Base-by-base conservation (phyloP, 768 basidiomycete species). In the Pholiota conissans region DNA sequence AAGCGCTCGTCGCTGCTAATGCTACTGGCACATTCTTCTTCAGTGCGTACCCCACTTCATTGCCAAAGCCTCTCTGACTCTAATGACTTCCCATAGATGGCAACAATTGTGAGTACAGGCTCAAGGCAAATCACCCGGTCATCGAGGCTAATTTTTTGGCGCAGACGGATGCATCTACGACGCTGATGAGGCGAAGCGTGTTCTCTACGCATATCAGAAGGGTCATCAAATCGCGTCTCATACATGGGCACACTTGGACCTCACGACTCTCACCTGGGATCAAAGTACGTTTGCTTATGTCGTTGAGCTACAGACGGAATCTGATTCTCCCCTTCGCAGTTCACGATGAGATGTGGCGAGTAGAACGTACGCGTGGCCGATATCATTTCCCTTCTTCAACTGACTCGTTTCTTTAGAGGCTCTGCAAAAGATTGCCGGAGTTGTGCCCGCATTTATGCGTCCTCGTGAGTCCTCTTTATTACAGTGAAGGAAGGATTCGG, bases 161-260 rank as follows among this genome's bases (percentile, higher is more conserved):
- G 11, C 46, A 79, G 77, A 69, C 34, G 70, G 53, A 11, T 79
- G 78, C 57, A 78, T 78, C 24, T 79, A 78, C 61, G 63, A 73
- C 51, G 51, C 60, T 2, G 75, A 71, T 22, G 58, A 62, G 30
- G 65, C 69, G 7, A 63, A 70, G 14, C 68, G 73, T 9, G 72
- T 79, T 27, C 68, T 71, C 27, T 73, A 76, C 52, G 75, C 73
- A 13, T 75, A 72, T 56, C 61, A 65, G 40, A 62, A 74, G 7
- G 79, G 78, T 6, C 78, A 80, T 58, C 73, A 78, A 63, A 65
- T 81, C 49, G 75, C 66, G 0, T 79, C 78, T 5, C 79, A 81
- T 61, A 81, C 79, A 2, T 80, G 79, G 78, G 61, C 64, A 8
- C 79, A 81, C 56, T 56, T 49, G n/a, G 71, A 77, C 62, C 63